These are phyloP conservation scores for Lactifluus subvellereus DNA, from an alignment of 768 basidiomycete genomes.

Conservation along the genomic window DNA sequence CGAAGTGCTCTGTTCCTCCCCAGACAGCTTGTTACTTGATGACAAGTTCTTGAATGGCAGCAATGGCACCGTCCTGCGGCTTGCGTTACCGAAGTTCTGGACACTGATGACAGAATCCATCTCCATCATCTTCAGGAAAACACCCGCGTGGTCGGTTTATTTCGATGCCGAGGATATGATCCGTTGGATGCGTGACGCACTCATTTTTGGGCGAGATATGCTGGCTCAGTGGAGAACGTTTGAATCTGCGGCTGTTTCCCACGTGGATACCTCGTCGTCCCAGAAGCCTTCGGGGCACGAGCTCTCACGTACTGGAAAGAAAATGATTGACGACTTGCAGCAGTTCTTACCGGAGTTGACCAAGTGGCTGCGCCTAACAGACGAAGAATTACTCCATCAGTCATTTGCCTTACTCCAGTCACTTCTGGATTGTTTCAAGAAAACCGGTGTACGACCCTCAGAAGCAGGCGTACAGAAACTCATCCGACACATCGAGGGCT, in stretches of 20 bases:
- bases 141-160: slow-evolving; percentile 74
- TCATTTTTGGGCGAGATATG: slow-evolving; percentile 88
- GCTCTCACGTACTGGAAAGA: slow-evolving; percentile 55
- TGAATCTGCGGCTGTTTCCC: slow-evolving; percentile 55
- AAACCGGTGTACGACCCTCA: slow-evolving; percentile 50
- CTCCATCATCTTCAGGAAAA: slow-evolving; percentile 78
- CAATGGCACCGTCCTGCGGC: slow-evolving; percentile 42
- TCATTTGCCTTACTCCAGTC: slow-evolving; percentile 78
- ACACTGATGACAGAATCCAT: slow-evolving; percentile 71
- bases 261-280: slow-evolving; percentile 28
- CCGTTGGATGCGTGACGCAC: slow-evolving; percentile 96
- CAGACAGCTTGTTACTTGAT: slow-evolving; percentile 64
- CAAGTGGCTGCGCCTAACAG: slow-evolving; percentile 88
- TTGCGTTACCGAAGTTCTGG: slow-evolving; percentile 71
- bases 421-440: slow-evolving; percentile 70
- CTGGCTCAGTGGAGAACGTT: slow-evolving; percentile 75
- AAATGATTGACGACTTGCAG: slow-evolving; percentile 75
- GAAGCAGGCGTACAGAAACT: slow-evolving; percentile 58
- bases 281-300: slow-evolving; percentile 32
- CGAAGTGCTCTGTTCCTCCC: slow-evolving; percentile 73
- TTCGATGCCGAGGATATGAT: slow-evolving; percentile 84
- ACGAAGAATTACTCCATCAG: slow-evolving; percentile 86
- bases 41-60: slow-evolving; percentile 42
- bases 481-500: slow-evolving; percentile 55
- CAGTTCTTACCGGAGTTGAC: slow-evolving; percentile 72